Percentiles rank a stretch among this genome's conserved stretches.
Evolutionary conservation across 2,329 filamentous ascomycete genomes (phyloP).

Genomic region (Hypoxylon sp.): DNA sequence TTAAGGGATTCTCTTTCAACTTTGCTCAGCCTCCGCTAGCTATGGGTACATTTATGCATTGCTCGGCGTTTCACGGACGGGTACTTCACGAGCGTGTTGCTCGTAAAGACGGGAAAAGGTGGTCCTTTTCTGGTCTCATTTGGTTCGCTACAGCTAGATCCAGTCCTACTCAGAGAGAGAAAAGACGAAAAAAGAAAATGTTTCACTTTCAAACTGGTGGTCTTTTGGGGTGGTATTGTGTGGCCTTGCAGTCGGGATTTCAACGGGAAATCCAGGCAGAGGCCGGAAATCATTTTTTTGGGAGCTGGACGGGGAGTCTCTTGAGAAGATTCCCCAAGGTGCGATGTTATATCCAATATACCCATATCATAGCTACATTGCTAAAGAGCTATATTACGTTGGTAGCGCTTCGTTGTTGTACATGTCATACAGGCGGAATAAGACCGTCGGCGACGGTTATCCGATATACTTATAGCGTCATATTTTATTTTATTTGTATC

Average conservation of each 20-base stretch:
- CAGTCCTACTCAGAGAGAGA: conserved; percentile 23
- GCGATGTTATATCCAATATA: conserved; percentile 36
- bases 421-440: conserved; percentile 18
- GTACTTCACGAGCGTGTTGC: background rate
- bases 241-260: background rate
- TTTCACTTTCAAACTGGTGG: conserved; percentile 15
- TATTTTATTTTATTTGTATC: background rate
- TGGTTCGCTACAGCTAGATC: conserved; percentile 8
- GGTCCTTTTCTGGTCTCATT: too few species aligned
- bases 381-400: conserved; percentile 25
- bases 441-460: background rate
- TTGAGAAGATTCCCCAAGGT: conserved; percentile 19
- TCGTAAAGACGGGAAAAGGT: conserved; percentile 5
- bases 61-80: conserved; percentile 33
- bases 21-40: conserved; percentile 14
- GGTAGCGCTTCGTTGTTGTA: conserved; percentile 18
- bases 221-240: background rate
- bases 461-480: background rate
- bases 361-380: too few species aligned
- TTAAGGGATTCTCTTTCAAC: conserved; percentile 21
- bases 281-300: background rate
- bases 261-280: background rate
- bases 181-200: too few species aligned
- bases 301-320: conserved; percentile 8
- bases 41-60: conserved; percentile 31